These are phyloP conservation scores for Monascus ruber DNA, from an alignment of 2,329 filamentous ascomycete genomes.

Conservation along the genomic window DNA sequence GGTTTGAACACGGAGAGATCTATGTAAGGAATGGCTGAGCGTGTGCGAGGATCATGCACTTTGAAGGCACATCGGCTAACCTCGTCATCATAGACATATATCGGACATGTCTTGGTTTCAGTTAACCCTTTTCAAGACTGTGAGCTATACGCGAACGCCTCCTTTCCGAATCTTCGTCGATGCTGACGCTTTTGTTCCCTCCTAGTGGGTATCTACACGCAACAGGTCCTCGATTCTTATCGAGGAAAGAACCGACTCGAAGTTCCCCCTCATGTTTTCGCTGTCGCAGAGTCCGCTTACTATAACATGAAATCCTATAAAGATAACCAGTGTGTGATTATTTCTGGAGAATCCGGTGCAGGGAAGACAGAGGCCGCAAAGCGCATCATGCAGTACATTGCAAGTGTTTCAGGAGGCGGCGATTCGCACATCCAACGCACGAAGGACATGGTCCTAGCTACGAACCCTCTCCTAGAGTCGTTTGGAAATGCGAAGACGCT, in stretches of 20 bases:
- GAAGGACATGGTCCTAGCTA: constrained; percentile 98
- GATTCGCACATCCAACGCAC: constrained; percentile 87
- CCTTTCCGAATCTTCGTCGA: background rate
- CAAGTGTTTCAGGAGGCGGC: constrained; percentile 78
- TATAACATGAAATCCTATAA: constrained; percentile 99
- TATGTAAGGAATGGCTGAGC: constrained; percentile 47
- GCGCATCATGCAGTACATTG: constrained; percentile 99
- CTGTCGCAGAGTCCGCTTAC: constrained; percentile 89
- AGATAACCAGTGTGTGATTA: constrained; percentile 98
- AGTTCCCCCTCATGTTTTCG: constrained; percentile 88
- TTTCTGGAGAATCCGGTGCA: constrained; percentile 94
- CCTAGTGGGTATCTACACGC: constrained; percentile 88
- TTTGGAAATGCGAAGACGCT: constrained; percentile 98
- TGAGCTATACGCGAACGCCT: constrained; percentile 28
- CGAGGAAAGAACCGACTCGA: constrained; percentile 94
- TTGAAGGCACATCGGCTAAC: background rate
- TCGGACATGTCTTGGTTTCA: constrained; percentile 97
- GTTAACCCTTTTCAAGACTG: constrained; percentile 94
- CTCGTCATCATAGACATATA: constrained; percentile 61
- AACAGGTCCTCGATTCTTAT: constrained; percentile 84
- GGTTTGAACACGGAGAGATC: constrained; percentile 94
- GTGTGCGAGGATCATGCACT: background rate
- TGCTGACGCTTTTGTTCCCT: constrained; percentile 22
- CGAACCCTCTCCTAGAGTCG: constrained; percentile 90
- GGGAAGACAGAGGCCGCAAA: constrained; percentile 98